phyloP scores from a whole-genome alignment of 2,329 filamentous ascomycete genomes.

The Ceratocystiopsis sp. region DNA sequence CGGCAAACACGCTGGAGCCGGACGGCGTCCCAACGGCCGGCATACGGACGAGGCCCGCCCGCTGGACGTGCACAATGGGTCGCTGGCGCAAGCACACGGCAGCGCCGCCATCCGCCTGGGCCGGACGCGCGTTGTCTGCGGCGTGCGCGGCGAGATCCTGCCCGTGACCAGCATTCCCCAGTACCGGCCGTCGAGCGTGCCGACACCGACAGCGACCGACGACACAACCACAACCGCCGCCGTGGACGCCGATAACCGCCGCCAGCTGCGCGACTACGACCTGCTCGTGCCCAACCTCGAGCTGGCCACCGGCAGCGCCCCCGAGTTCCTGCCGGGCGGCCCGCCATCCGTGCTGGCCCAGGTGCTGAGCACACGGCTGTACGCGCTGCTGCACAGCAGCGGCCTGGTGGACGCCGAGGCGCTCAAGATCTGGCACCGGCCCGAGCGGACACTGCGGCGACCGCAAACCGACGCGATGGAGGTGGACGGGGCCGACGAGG shows the following conservation, averaged over 20 bases:
- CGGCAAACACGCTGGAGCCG: slow-evolving; percentile 21
- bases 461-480: slow-evolving; percentile 20
- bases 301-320: slow-evolving; percentile 76
- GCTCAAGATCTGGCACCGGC: slow-evolving; percentile 54
- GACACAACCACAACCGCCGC: neutral
- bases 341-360: slow-evolving; percentile 70
- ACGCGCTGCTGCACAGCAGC: slow-evolving; percentile 57
- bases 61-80: slow-evolving; percentile 65
- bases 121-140: slow-evolving; percentile 88
- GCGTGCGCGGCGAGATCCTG: slow-evolving; percentile 73
- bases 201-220: too few species aligned
- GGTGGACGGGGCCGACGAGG: slow-evolving; percentile 15
- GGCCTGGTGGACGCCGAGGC: slow-evolving; percentile 48
- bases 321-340: slow-evolving; percentile 67
- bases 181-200: slow-evolving; percentile 28
- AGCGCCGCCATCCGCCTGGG: slow-evolving; percentile 77
- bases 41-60: slow-evolving; percentile 49
- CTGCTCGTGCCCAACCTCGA: slow-evolving; percentile 89
- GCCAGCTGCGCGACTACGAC: slow-evolving; percentile 43
- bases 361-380: slow-evolving; percentile 64
- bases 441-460: too few species aligned
- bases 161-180: slow-evolving; percentile 56
- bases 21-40: slow-evolving; percentile 69
- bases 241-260: slow-evolving; percentile 13
- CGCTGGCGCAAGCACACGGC: slow-evolving; percentile 76